These are phyloP conservation scores for Boletus tylopilopsis DNA, from an alignment of 768 basidiomycete species.

Conservation along the genomic window DNA sequence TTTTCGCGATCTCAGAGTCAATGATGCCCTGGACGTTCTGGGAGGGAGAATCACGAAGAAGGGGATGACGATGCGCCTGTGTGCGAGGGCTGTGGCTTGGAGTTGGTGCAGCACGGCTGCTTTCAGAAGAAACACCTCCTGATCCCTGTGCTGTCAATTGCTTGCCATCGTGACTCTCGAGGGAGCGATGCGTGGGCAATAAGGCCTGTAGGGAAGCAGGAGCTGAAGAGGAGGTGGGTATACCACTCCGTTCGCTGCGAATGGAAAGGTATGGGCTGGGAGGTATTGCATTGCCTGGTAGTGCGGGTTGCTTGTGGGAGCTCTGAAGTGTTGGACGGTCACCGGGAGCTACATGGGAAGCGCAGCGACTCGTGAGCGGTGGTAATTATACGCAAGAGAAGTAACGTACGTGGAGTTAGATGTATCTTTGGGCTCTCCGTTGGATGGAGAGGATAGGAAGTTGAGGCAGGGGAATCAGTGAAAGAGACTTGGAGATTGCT, in stretches of 20 bases:
- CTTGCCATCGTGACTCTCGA: conserved; percentile 12
- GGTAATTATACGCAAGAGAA: background rate
- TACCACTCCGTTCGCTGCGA: conserved; percentile 30
- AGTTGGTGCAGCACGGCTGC: conserved; percentile 35
- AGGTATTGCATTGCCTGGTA: conserved; percentile 35
- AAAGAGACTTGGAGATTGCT: conserved; percentile 9
- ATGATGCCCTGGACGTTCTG: conserved; percentile 6
- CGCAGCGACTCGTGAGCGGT: background rate
- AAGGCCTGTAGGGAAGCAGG: conserved; percentile 37
- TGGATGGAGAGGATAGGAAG: conserved; percentile 4
- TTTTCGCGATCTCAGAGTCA: conserved; percentile 7
- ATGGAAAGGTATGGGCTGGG: conserved; percentile 32
- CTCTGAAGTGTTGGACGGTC: conserved; percentile 36
- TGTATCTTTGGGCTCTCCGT: background rate
- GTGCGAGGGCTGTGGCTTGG: conserved; percentile 27
- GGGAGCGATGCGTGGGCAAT: conserved; percentile 18
- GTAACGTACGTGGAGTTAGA: conserved; percentile 10
- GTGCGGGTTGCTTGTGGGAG: conserved; percentile 44
- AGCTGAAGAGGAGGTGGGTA: conserved; percentile 42
- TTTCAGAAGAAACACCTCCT: conserved; percentile 51
- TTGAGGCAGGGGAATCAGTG: conserved; percentile 17
- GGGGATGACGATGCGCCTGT: conserved; percentile 33
- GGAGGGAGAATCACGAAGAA: conserved; percentile 17
- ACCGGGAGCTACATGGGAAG: conserved; percentile 17
- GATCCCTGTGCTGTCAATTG: conserved; percentile 37